A percentile compares a stretch with the other conserved stretches of the same genome.
phyloP scores from a whole-genome alignment of 345 rosid genomes.

The Euclidium syriacum region DNA sequence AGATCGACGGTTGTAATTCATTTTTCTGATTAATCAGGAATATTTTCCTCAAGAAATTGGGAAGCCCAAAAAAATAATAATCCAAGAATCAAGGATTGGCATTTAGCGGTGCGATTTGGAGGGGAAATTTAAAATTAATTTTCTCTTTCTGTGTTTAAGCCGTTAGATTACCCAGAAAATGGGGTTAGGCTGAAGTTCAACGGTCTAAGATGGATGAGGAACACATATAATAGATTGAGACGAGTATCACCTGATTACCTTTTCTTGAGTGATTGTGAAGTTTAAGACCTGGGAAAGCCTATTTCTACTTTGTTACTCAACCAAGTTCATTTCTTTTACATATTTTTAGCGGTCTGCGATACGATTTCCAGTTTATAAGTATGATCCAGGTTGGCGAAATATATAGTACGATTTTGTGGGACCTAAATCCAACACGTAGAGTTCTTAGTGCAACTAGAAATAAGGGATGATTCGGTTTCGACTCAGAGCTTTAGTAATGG shows the following conservation, averaged over 20 bases:
- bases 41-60: no score
- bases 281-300: background rate
- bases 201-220: background rate
- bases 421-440: no score
- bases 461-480: no score
- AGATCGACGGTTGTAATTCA: slow-evolving; percentile 27
- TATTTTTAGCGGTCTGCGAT: background rate
- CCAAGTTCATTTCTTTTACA: background rate
- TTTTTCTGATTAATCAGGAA: background rate
- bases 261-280: background rate
- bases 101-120: slow-evolving; percentile 8
- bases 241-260: background rate
- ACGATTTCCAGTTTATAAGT: background rate
- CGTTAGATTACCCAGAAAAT: background rate
- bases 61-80: background rate
- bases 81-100: slow-evolving; percentile 7
- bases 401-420: no score
- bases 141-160: background rate
- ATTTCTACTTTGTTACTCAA: background rate
- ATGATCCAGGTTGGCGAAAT: background rate
- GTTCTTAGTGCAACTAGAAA: no score
- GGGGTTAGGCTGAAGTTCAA: background rate
- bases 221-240: background rate
- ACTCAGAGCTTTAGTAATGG: no score
- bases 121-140: background rate